Conservation (phyloP, 306 rosid species). For the Vigna hirtella region DNA sequence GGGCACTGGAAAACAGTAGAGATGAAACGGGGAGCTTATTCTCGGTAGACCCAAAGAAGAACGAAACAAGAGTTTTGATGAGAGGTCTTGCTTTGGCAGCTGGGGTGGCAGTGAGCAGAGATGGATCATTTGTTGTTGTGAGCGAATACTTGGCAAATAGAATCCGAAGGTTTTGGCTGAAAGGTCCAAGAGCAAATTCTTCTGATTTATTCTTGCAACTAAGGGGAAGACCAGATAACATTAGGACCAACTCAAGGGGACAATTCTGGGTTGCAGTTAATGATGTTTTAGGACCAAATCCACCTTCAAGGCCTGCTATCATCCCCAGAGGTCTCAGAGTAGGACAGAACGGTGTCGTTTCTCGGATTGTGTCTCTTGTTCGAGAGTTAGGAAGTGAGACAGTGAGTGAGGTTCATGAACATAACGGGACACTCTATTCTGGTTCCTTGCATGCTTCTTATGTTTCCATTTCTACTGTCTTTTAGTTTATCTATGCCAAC, state of each 20-base stretch:
- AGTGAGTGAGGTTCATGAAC: conserved; percentile 54
- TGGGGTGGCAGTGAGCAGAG: conserved; percentile 56
- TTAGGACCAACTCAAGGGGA: conserved; percentile 42
- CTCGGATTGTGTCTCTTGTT: conserved; percentile 37
- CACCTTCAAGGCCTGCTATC: background rate
- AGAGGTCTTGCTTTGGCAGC: conserved; percentile 42
- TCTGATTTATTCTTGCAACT: conserved; percentile 43
- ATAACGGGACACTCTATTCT: conserved; percentile 41
- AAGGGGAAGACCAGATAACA: conserved; percentile 43
- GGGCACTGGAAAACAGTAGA: background rate
- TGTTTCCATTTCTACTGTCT: conserved; percentile 13
- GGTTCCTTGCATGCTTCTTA: conserved; percentile 38
- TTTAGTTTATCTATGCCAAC: conserved; percentile 5
- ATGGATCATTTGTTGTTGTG: conserved; percentile 51
- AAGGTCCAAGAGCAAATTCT: conserved; percentile 46
- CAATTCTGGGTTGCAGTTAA: conserved; percentile 54
- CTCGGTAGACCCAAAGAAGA: conserved; percentile 44
- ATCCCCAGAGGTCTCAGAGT: conserved; percentile 38
- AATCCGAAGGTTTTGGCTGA: conserved; percentile 51
- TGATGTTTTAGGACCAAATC: conserved; percentile 14
- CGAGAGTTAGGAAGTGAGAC: conserved; percentile 37
- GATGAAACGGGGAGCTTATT: conserved; percentile 57
- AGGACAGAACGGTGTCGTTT: background rate
- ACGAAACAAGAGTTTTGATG: conserved; percentile 52
- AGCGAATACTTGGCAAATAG: conserved; percentile 45